Base-by-base conservation (phyloP, 164 flowering plant species). In the Dillenia turbinata region DNA sequence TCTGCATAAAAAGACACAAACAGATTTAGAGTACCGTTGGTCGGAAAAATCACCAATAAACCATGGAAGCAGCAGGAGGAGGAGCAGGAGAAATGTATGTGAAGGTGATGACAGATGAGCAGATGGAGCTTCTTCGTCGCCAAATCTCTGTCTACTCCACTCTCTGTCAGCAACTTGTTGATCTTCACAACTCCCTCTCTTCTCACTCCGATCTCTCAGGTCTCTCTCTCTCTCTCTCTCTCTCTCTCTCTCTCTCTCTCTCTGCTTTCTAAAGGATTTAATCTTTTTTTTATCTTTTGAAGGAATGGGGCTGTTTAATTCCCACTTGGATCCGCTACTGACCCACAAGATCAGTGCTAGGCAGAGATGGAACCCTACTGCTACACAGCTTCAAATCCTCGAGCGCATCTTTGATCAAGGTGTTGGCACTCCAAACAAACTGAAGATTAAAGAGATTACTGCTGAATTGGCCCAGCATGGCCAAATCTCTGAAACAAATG, bases 331-430 rank as follows among this genome's bases (percentile, higher is more conserved):
- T 65, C 85, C 97, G 12, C 65, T 89, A 52, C 76, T 92, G 84
- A 61, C 87, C 40, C 95, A 86, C 75, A 91, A 89, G 72, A 86
- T 89, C 47, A 83, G 88, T 12, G 80, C 96, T 9, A 83, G 99
- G 68, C 99, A 95, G 75, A 75, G 97, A 13, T 95, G 99, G 99
- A 89, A 96, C 43, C 99, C 97, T 5, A 89, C 96, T 2, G 87
- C 97, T 0, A 69, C 81, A 71, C 99, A 92, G 81, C 97, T 95
- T 59, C 99, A 90, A 65, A 85, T 87, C 71, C 85, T 95, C 17
- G 97, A 95, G 78, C 80, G 82, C 8, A 83, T 95, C 59, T 95
- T 92, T 66, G 93, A 89, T 22, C 85, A 88, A 71, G 97, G 97
- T 48, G 86, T 69, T 61, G 97, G 97, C 19, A 85, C 97, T 54